phyloP scores from a whole-genome alignment of 441 rosid species.

The Daphne laureola region DNA sequence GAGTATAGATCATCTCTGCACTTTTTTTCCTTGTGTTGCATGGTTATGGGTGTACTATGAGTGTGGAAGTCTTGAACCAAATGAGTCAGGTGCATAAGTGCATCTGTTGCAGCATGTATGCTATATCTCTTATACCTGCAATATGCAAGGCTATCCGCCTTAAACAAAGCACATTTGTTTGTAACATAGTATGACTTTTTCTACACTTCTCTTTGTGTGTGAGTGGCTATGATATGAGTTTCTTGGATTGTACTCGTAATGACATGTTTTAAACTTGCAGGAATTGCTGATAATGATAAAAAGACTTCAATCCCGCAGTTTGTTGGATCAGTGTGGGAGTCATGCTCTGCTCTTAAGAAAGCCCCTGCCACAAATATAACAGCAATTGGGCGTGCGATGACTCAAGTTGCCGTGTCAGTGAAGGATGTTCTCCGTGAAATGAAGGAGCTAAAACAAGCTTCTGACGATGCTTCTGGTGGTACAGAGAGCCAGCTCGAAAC shows the following conservation, averaged over 20 bases:
- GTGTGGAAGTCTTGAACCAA: too few species aligned
- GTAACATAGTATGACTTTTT: too few species aligned
- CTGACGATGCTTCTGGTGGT: conserved; percentile 32
- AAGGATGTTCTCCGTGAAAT: conserved; percentile 94
- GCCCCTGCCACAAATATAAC: conserved; percentile 69
- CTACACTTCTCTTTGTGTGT: not conserved
- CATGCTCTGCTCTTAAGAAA: conserved; percentile 78
- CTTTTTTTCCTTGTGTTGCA: too few species aligned
- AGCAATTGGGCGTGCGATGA: conserved; percentile 84
- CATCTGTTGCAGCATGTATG: too few species aligned
- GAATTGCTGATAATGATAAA: conserved; percentile 39
- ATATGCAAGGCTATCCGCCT: too few species aligned
- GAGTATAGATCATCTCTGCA: too few species aligned
- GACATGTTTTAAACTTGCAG: conserved; percentile 24
- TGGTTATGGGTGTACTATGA: too few species aligned
- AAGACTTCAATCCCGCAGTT: conserved; percentile 47
- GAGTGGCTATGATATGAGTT: not conserved
- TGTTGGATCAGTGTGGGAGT: conserved; percentile 87
- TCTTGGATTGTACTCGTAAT: not conserved
- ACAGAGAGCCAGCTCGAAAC: conserved; percentile 17
- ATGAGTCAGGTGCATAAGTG: too few species aligned
- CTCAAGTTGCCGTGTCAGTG: conserved; percentile 75
- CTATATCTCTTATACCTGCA: too few species aligned
- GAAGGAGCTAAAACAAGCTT: conserved; percentile 80
- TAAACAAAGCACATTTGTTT: too few species aligned